Percentiles rank a stretch among this genome's conserved stretches.
phyloP scores from a whole-genome alignment of 495 filamentous ascomycete genomes.

The Penicillium ochrochloron region DNA sequence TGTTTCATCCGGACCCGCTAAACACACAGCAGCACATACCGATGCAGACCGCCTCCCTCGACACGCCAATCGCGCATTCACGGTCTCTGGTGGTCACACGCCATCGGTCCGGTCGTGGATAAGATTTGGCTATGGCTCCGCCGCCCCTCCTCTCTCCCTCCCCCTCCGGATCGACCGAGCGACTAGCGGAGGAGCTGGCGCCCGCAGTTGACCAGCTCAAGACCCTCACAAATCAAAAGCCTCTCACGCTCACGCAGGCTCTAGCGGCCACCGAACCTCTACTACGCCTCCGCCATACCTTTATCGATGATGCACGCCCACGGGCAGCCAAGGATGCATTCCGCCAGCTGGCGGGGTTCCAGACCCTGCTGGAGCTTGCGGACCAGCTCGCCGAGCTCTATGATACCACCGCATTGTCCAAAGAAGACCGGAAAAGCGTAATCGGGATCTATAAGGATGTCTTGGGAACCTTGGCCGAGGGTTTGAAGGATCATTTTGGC shows the following conservation, averaged over 20 bases:
- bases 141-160: constrained; percentile 61
- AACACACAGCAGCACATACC: constrained; percentile 33
- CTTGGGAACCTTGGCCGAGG: constrained; percentile 73
- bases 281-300: constrained; percentile 57
- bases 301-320: constrained; percentile 55
- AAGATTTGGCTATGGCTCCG: constrained; percentile 46
- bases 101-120: constrained; percentile 45
- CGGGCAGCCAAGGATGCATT: constrained; percentile 74
- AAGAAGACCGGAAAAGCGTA: constrained; percentile 62
- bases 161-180: constrained; percentile 62
- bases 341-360: constrained; percentile 80
- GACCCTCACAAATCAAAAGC: constrained; percentile 29
- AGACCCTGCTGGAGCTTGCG: constrained; percentile 69
- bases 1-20: constrained; percentile 28
- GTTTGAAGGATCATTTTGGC: constrained; percentile 78
- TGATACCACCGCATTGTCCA: constrained; percentile 54
- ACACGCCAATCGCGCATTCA: constrained; percentile 40
- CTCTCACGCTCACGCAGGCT: constrained; percentile 34
- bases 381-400: constrained; percentile 73
- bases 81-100: constrained; percentile 48
- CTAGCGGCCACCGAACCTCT: constrained; percentile 45
- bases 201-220: constrained; percentile 60
- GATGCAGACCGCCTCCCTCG: constrained; percentile 49
- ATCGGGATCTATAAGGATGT: constrained; percentile 72
- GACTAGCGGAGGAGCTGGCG: constrained; percentile 64